Base-by-base conservation (phyloP, 805 yeast species). In the Pachysolen tannophilus region DNA sequence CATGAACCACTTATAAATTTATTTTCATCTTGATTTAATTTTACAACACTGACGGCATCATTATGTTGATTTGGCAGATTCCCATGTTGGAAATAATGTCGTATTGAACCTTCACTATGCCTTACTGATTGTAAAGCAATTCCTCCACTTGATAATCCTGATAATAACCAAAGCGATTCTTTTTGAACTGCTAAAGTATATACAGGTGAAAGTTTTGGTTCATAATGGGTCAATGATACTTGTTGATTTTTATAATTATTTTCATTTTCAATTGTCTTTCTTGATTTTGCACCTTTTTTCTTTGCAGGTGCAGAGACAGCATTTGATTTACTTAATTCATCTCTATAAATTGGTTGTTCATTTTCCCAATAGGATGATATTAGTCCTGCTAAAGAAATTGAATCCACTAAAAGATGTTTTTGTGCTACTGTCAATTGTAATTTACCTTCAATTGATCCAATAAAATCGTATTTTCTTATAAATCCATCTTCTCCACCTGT, bases 401-500 rank as follows among this genome's bases (percentile, higher is more conserved):
- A 73, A 53, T 92, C 98, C 17, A 86, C 86, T 33, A 87, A 65
- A 32, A 84, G 82, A 55, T 92, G 97, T 49, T 75, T 76, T 55
- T 92, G 98, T 3, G 95, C 86, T 41, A 87, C 83, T 0, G 97
- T 90, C 34, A 92, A 63, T 5, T 92, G 90, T 6, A 81, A 65
- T 45, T 82, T 82, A 13, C 97, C 97, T 48, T 83, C 88, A 17
- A 92, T 71, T 1, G 96, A 82, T 23, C 80, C 81, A 26, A 78
- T 69, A 43, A 92, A 80, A 57, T 92, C 95, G 59, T 81, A 92
- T 52, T 83, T 87, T 32, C 98, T 65, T 23, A 92, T 82, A 48
- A 78, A 84, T 4, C 98, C 98, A 56, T 92, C 98, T 44, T 82
- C 90, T 8, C 97, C 97, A 15, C 98, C 98, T 1, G 95, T 80